Conservation (phyloP, 1,139 yeast genomes). For the Fermentozyma sake region DNA sequence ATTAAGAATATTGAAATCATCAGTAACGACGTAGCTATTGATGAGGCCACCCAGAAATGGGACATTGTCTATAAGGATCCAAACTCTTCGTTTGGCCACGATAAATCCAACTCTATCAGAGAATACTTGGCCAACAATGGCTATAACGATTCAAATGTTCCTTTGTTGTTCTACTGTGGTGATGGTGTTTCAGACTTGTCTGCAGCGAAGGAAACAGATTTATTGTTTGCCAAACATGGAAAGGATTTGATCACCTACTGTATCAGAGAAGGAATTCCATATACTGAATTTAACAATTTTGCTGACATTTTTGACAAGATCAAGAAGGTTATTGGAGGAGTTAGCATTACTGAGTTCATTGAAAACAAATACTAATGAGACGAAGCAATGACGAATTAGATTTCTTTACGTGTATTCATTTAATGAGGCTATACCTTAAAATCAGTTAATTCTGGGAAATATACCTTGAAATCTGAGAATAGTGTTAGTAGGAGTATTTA, state of each 20-base stretch:
- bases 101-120: constrained; percentile 77
- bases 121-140: constrained; percentile 52
- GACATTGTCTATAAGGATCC: constrained; percentile 76
- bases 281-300: constrained; percentile 74
- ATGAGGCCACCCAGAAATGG: constrained; percentile 58
- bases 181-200: constrained; percentile 95
- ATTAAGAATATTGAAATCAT: constrained; percentile 71
- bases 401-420: too few species aligned
- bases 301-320: constrained; percentile 58
- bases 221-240: constrained; percentile 89
- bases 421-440: too few species aligned
- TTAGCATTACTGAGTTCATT: constrained; percentile 23
- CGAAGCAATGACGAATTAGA: neutral
- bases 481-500: too few species aligned
- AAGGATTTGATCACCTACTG: constrained; percentile 86
- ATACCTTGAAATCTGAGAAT: too few species aligned
- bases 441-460: too few species aligned
- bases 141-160: constrained; percentile 18
- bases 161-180: constrained; percentile 77
- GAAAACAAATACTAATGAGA: constrained; percentile 20
- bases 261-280: constrained; percentile 74
- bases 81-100: constrained; percentile 88
- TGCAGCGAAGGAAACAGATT: constrained; percentile 93
- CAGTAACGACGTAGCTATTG: constrained; percentile 70
- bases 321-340: constrained; percentile 25